These are phyloP conservation scores for Neophaeococcomyces mojaviensis DNA, from an alignment of 2,329 filamentous ascomycete genomes.

Conservation along the genomic window DNA sequence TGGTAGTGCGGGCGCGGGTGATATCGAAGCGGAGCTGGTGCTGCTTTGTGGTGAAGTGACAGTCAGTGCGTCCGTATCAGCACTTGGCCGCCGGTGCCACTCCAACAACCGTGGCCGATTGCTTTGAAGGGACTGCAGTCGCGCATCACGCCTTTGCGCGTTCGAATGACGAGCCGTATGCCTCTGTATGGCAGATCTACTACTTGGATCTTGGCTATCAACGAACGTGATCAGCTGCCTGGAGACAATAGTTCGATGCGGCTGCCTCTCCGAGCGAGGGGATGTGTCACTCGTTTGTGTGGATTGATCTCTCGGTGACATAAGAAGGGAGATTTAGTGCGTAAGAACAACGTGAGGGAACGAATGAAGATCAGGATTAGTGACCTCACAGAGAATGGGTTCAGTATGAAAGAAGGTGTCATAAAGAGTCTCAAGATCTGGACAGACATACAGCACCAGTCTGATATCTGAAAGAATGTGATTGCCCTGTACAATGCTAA, in stretches of 20 bases:
- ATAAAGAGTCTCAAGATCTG: too few relatives aligned
- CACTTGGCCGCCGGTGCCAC: constrained; percentile 9
- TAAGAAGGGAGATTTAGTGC: background rate
- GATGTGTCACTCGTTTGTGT: background rate
- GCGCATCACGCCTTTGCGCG: constrained; percentile 19
- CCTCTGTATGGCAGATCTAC: constrained; percentile 21
- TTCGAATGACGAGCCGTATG: constrained; percentile 22
- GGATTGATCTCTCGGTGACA: background rate
- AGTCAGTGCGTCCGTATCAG: background rate
- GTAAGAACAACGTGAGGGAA: too few relatives aligned
- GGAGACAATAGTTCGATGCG: background rate
- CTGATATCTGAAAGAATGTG: too few relatives aligned
- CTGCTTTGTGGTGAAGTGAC: constrained; percentile 2
- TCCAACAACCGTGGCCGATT: constrained; percentile 18
- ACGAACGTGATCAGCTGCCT: constrained; percentile 14
- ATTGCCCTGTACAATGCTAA: too few relatives aligned
- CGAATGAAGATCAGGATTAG: too few relatives aligned
- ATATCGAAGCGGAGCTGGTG: constrained; percentile 2
- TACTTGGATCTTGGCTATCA: constrained; percentile 20
- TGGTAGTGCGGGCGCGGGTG: background rate
- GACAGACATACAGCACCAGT: too few relatives aligned
- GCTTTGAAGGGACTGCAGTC: constrained; percentile 14
- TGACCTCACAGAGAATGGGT: too few relatives aligned
- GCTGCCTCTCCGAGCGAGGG: background rate
- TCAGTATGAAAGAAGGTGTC: too few relatives aligned